These are phyloP conservation scores for Nakazawaea sp. DNA, from an alignment of 805 yeast genomes.

Conservation along the genomic window DNA sequence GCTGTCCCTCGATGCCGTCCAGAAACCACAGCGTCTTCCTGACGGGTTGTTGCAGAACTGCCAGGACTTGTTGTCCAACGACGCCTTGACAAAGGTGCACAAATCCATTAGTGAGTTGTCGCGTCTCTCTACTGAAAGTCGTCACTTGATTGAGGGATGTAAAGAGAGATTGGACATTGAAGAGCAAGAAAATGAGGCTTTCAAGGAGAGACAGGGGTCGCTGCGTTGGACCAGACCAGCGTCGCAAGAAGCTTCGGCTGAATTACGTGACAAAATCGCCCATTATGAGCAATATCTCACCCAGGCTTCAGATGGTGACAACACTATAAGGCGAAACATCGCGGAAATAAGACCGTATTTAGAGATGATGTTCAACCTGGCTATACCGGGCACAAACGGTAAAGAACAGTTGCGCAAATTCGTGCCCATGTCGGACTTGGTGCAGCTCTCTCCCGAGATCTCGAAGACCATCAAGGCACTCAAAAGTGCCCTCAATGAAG, in stretches of 20 bases:
- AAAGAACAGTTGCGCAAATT: constrained; percentile 23
- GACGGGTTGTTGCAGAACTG: constrained; percentile 47
- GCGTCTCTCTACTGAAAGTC: constrained; percentile 32
- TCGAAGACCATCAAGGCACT: constrained; percentile 26
- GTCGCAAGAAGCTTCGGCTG: constrained; percentile 37
- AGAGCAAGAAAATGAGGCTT: constrained; percentile 43
- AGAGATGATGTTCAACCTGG: constrained; percentile 25
- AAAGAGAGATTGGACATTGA: constrained; percentile 42
- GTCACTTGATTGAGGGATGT: constrained; percentile 36
- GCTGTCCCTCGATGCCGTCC: constrained; percentile 53
- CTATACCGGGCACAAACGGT: constrained; percentile 23
- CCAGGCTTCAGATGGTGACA: constrained; percentile 61
- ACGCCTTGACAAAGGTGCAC: constrained; percentile 42
- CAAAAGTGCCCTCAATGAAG: constrained; percentile 25
- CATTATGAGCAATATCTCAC: constrained; percentile 41
- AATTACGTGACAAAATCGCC: constrained; percentile 30
- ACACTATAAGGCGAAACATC: constrained; percentile 38
- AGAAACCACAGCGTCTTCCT: constrained; percentile 53
- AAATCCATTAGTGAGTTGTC: constrained; percentile 39
- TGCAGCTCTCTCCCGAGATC: constrained; percentile 26
- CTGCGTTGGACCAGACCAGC: constrained; percentile 45
- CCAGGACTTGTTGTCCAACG: constrained; percentile 42
- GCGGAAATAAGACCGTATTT: constrained; percentile 40
- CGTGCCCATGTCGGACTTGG: constrained; percentile 34
- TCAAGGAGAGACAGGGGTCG: constrained; percentile 46